These are phyloP conservation scores for Bolboschoenus planiculmis DNA, from an alignment of 176 grass and related monocot genomes.

Conservation along the genomic window DNA sequence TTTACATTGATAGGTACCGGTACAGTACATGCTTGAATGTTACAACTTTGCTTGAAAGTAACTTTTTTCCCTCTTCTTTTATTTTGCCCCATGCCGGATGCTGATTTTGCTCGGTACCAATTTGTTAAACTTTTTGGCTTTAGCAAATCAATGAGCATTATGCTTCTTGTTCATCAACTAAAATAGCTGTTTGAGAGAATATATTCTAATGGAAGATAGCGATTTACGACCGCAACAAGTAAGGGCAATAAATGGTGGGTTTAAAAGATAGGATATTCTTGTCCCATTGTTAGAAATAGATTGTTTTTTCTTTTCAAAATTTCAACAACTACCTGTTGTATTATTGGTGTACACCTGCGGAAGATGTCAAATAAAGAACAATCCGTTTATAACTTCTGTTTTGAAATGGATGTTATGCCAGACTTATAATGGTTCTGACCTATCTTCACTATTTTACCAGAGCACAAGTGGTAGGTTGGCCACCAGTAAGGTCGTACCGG, in stretches of 20 bases:
- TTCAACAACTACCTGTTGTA: not conserved
- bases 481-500: constrained; percentile 32
- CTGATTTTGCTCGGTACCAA: constrained; percentile 5
- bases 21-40: constrained; percentile 14
- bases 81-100: not conserved
- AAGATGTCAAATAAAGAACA: not conserved
- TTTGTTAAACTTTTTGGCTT: not conserved
- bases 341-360: not conserved
- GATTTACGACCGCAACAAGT: not conserved
- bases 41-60: constrained; percentile 3
- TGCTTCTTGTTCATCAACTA: not conserved
- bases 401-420: not conserved
- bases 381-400: not conserved
- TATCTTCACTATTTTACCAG: constrained; percentile 14
- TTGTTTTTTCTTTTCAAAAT: not conserved
- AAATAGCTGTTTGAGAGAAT: not conserved
- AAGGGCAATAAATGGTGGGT: constrained; percentile 7
- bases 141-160: not conserved
- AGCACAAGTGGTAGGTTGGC: constrained; percentile 44
- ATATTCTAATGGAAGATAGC: constrained; percentile 2
- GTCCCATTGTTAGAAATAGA: not conserved
- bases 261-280: constrained; percentile 4
- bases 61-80: not conserved
- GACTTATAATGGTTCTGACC: not conserved
- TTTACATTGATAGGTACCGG: not conserved